Base-by-base conservation (phyloP, 2,329 filamentous ascomycete genomes). In the Penicillium corylophilum region DNA sequence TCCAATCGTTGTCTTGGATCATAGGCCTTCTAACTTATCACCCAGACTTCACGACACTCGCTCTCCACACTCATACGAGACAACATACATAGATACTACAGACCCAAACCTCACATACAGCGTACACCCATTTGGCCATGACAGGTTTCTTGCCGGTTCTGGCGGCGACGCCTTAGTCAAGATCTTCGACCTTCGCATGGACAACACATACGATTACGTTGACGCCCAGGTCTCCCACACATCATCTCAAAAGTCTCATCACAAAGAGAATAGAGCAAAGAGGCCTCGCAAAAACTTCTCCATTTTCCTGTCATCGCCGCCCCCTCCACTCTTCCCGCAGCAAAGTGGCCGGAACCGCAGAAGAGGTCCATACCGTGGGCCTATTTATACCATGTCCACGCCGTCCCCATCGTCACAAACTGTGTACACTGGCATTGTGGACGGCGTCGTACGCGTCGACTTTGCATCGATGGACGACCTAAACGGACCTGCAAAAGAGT, bases 31-130 rank as follows among this genome's bases (percentile, higher is more conserved):
- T 23, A 28, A 48, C 22, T 45, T 45, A 55, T 33, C 9, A 15
- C 29, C 8, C 13, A 76, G 82, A 58, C 74, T 87, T 5, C 83
- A 87, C 62, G 84, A 87, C 59, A 67, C 85, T 49, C 81, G 84
- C 31, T 80, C 79, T 1, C 72, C 76, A 2, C 64, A 69, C 18
- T 67, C 72, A 12, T 77, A 73, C 40, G 78, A 80, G 47, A 67
- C 69, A n/a, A 70, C 71, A 13, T 86, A 80, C 63, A 67, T 68
- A 57, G 83, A 86, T 60, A 72, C 76, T 1, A 80, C 81, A 3
- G 83, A 86, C 57, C 74, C 79, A 54, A 80, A 79, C 16, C 74
- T 82, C 0, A 77, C 85, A 6, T 85, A 85, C 62, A 81, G 81
- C 18, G 73, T 87, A 15, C 75, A 81, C 1, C 70, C 79, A 0